A percentile compares a stretch with the other conserved stretches of the same genome.
Evolutionary conservation across 2,329 filamentous ascomycete species (phyloP).

Genomic region (Paraconiothyrium brasiliense): DNA sequence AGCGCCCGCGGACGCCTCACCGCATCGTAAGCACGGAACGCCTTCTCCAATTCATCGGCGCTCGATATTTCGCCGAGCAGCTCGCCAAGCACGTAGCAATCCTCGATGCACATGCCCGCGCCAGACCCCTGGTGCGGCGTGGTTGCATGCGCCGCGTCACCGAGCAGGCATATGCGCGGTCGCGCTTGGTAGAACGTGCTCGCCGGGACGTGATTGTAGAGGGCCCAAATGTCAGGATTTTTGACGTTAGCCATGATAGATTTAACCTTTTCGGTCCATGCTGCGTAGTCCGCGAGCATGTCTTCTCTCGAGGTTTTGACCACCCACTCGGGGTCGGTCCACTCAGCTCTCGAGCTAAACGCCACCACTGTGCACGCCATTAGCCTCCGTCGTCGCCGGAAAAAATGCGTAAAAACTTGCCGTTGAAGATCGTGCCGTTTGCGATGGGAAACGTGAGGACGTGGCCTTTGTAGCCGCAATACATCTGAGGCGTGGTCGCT

Average conservation of each 20-base stretch:
- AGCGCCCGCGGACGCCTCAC: constrained; percentile 52
- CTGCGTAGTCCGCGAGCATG: constrained; percentile 38
- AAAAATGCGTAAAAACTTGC: constrained; percentile 23
- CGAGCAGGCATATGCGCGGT: constrained; percentile 56
- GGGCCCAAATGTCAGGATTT: constrained; percentile 58
- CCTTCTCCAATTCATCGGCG: constrained; percentile 34
- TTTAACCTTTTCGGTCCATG: constrained; percentile 33
- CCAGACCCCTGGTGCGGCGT: constrained; percentile 64
- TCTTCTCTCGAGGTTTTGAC: constrained; percentile 35
- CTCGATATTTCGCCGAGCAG: constrained; percentile 41
- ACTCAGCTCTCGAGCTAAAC: constrained; percentile 32
- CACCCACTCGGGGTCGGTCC: constrained; percentile 38
- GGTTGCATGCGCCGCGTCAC: constrained; percentile 66
- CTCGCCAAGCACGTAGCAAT: constrained; percentile 57
- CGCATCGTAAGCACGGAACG: constrained; percentile 51
- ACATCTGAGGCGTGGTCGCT: constrained; percentile 63
- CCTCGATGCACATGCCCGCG: constrained; percentile 65
- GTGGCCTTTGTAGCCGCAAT: constrained; percentile 66
- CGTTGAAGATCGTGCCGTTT: constrained; percentile 64
- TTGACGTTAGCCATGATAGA: constrained; percentile 50
- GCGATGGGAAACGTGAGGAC: constrained; percentile 70
- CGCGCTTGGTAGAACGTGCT: constrained; percentile 48
- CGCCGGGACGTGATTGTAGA: constrained; percentile 59
- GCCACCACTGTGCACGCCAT: constrained; percentile 33
- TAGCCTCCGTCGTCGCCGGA: not conserved